Evolutionary conservation across 306 rosid species (phyloP).

Genomic region (Mucuna pruriens): DNA sequence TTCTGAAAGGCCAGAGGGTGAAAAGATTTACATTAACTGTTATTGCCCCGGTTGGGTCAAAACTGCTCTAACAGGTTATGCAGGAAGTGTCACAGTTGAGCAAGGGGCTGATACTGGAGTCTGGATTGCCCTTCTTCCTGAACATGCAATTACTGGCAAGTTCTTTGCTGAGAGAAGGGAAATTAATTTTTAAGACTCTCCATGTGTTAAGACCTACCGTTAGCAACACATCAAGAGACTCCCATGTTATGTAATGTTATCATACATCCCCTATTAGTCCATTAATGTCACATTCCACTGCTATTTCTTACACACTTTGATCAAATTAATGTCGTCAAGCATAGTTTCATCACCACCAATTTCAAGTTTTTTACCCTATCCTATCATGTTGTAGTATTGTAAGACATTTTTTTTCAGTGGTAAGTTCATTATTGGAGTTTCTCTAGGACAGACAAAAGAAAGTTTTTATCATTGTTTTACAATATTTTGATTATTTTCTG

Average conservation of each 20-base stretch:
- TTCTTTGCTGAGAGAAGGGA: slow-evolving; percentile 91
- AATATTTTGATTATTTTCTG: background rate
- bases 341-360: slow-evolving; percentile 5
- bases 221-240: background rate
- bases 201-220: too few relatives aligned
- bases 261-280: too few relatives aligned
- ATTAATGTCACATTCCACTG: too few relatives aligned
- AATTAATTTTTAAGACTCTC: slow-evolving; percentile 67
- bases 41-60: slow-evolving; percentile 97
- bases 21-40: slow-evolving; percentile 78
- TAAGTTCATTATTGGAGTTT: slow-evolving; percentile 14
- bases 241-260: background rate
- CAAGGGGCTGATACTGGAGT: slow-evolving; percentile 96
- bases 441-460: background rate
- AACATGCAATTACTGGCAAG: slow-evolving; percentile 78
- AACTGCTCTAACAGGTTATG: slow-evolving; percentile 86
- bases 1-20: slow-evolving; percentile 64
- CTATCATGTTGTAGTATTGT: background rate
- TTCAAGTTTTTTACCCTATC: background rate
- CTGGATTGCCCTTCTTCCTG: slow-evolving; percentile 92
- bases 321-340: background rate
- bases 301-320: slow-evolving; percentile 17
- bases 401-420: background rate
- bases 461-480: background rate
- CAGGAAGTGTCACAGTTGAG: slow-evolving; percentile 79